phyloP scores from a whole-genome alignment of 2,329 filamentous ascomycete species.

The Pseudogymnoascus sp. region DNA sequence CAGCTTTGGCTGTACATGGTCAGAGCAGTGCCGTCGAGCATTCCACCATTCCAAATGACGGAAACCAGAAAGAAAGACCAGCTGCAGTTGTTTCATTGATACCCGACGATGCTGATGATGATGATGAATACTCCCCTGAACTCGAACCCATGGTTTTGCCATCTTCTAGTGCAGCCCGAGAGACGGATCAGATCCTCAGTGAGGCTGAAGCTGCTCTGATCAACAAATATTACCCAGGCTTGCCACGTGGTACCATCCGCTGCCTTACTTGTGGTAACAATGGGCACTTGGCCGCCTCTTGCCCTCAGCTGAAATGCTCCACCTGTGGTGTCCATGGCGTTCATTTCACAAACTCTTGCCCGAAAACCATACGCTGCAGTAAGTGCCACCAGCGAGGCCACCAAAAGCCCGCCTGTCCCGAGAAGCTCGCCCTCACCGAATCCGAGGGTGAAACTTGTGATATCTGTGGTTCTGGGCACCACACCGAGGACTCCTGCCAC shows the following conservation, averaged over 20 bases:
- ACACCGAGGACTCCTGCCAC: slow-evolving; percentile 55
- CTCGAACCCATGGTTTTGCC: background rate
- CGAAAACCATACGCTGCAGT: slow-evolving; percentile 43
- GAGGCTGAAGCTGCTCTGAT: background rate
- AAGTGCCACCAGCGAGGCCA: slow-evolving; percentile 62
- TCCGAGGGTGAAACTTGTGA: slow-evolving; percentile 54
- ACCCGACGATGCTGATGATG: background rate
- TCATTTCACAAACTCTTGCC: slow-evolving; percentile 48
- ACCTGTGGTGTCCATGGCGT: slow-evolving; percentile 38
- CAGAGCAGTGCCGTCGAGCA: background rate
- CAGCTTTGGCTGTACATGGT: background rate
- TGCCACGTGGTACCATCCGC: slow-evolving; percentile 19
- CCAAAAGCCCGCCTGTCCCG: slow-evolving; percentile 41
- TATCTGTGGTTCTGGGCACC: slow-evolving; percentile 49
- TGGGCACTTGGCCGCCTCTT: slow-evolving; percentile 41
- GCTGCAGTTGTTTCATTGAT: background rate
- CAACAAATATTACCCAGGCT: slow-evolving; percentile 2
- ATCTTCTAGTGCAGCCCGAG: background rate
- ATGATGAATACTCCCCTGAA: slow-evolving; percentile 1
- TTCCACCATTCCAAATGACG: background rate
- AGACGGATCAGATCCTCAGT: background rate
- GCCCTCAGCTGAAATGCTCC: slow-evolving; percentile 41
- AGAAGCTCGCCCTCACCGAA: slow-evolving; percentile 47
- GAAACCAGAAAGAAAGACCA: background rate
- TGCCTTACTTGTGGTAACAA: slow-evolving; percentile 47